Evolutionary conservation across 1,139 yeast species (phyloP).

Genomic region (Yamadazyma spencermartinsiae): DNA sequence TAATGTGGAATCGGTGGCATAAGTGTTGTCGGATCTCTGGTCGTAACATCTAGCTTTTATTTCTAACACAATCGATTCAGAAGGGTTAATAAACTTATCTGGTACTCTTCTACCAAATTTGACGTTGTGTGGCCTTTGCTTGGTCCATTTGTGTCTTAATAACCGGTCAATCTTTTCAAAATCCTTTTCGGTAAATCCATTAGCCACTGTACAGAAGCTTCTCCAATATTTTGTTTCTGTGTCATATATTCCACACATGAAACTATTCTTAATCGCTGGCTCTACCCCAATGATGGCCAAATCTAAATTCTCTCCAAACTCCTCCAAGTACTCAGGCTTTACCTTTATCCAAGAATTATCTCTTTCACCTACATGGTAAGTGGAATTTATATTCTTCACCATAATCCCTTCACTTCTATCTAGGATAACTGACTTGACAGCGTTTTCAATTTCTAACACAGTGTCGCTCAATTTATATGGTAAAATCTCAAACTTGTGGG

Average conservation of each 20-base stretch:
- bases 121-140: slow-evolving; percentile 29
- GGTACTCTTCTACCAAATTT: slow-evolving; percentile 68
- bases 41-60: slow-evolving; percentile 79
- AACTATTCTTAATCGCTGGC: slow-evolving; percentile 72
- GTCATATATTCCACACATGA: slow-evolving; percentile 66
- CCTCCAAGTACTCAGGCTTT: slow-evolving; percentile 86
- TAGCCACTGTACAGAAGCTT: slow-evolving; percentile 80
- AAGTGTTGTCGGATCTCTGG: slow-evolving; percentile 45
- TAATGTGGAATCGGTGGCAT: slow-evolving; percentile 68
- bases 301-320: slow-evolving; percentile 86
- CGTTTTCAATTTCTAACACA: slow-evolving; percentile 53
- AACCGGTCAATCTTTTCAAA: slow-evolving; percentile 56
- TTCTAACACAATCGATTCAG: slow-evolving; percentile 76
- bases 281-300: slow-evolving; percentile 75
- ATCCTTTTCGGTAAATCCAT: slow-evolving; percentile 73
- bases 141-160: slow-evolving; percentile 48
- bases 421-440: slow-evolving; percentile 59
- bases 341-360: slow-evolving; percentile 76
- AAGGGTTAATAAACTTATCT: slow-evolving; percentile 76
- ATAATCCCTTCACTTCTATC: slow-evolving; percentile 81
- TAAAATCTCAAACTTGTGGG: slow-evolving; percentile 58
- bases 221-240: slow-evolving; percentile 32
- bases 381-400: slow-evolving; percentile 62
- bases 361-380: slow-evolving; percentile 61
- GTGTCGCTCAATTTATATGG: slow-evolving; percentile 44